Evolutionary conservation across 768 basidiomycete genomes (phyloP).

Genomic region (Lactarius hatsudake): DNA sequence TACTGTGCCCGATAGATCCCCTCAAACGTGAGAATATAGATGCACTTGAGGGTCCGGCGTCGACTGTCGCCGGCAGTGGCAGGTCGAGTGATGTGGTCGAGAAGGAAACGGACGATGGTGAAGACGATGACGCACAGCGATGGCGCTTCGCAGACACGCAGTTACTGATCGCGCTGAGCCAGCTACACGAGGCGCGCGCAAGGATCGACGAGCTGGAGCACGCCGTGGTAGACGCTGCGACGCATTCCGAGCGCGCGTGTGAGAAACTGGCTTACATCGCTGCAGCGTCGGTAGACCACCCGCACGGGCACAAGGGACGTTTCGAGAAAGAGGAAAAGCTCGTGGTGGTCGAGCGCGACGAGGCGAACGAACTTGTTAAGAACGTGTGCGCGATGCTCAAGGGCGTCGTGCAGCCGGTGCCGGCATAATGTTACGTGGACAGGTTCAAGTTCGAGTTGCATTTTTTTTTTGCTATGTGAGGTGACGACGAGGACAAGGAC

Average conservation of each 20-base stretch:
- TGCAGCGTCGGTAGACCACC: neutral
- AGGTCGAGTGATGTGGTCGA: too few species aligned
- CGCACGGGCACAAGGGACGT: neutral
- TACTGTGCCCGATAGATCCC: neutral
- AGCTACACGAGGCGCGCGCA: conserved; percentile 10
- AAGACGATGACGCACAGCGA: neutral
- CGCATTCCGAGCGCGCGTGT: conserved; percentile 16
- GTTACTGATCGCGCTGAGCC: conserved; percentile 13
- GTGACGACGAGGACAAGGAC: neutral
- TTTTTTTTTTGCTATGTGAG: neutral
- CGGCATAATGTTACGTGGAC: neutral
- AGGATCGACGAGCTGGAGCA: conserved; percentile 22
- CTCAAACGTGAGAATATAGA: neutral
- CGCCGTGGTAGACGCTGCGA: conserved; percentile 10
- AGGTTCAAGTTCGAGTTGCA: too few species aligned
- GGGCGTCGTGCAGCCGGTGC: conserved; percentile 11
- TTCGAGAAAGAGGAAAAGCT: conserved; percentile 14
- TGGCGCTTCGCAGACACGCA: conserved; percentile 5
- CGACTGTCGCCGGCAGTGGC: neutral
- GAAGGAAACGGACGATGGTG: too few species aligned
- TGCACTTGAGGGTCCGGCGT: neutral
- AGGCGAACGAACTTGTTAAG: conserved; percentile 18
- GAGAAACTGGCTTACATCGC: conserved; percentile 20
- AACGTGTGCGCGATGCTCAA: conserved; percentile 18
- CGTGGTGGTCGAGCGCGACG: conserved; percentile 16